Evolutionary conservation across 805 yeast species (phyloP).

Genomic region (Candida sithepensis): DNA sequence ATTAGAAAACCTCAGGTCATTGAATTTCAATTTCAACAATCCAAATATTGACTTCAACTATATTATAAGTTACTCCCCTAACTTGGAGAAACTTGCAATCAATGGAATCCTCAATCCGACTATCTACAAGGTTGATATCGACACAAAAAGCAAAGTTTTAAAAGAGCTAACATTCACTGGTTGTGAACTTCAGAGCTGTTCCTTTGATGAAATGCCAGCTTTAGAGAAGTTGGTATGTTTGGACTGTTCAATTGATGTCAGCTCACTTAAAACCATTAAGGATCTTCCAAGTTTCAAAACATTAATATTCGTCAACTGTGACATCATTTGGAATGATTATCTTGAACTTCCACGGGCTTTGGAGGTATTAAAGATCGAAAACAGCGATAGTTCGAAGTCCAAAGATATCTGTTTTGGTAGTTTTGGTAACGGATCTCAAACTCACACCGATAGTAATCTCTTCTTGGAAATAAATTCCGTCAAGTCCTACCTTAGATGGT

Average conservation of each 20-base stretch:
- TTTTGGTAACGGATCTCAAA: neutral
- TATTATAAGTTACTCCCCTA: constrained; percentile 6
- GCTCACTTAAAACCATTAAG: constrained; percentile 9
- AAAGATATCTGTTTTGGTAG: constrained; percentile 15
- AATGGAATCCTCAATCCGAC: constrained; percentile 9
- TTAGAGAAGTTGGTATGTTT: constrained; percentile 16
- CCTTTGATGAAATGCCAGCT: constrained; percentile 9
- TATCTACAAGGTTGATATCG: constrained; percentile 1
- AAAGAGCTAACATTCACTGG: constrained; percentile 12
- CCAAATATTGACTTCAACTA: constrained; percentile 9
- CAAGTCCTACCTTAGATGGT: constrained; percentile 5
- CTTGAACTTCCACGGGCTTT: constrained; percentile 17
- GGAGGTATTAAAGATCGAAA: constrained; percentile 14
- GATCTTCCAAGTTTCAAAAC: constrained; percentile 5
- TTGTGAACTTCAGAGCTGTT: constrained; percentile 9
- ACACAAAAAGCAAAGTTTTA: constrained; percentile 2
- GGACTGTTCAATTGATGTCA: constrained; percentile 14
- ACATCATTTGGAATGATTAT: constrained; percentile 15
- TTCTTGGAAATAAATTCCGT: constrained; percentile 16
- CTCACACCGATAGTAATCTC: constrained; percentile 2
- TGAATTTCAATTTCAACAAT: constrained; percentile 8
- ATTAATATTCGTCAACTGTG: constrained; percentile 18
- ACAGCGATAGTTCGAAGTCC: constrained; percentile 12
- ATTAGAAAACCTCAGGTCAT: constrained; percentile 5
- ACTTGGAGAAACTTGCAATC: constrained; percentile 13